Conservation (phyloP, 2,329 filamentous ascomycete genomes). For the Sarocladiaceae sp. region DNA sequence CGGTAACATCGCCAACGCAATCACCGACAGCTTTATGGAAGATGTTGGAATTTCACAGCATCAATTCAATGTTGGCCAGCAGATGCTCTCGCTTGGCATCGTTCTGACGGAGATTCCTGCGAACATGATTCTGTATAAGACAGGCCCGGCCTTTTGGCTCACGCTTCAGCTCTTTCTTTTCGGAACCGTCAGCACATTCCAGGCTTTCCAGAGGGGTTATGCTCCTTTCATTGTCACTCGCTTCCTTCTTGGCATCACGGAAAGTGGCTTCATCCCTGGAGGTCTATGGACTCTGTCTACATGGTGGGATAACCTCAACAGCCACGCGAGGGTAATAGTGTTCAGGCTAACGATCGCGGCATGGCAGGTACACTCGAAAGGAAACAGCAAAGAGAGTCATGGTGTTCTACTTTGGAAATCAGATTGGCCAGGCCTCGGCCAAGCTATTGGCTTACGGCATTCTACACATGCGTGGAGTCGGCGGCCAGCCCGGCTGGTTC, state of each 20-base stretch:
- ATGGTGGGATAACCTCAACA: conserved; percentile 28
- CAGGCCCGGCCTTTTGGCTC: conserved; percentile 41
- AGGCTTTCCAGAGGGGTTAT: conserved; percentile 43
- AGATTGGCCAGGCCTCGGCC: conserved; percentile 35
- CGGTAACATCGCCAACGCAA: conserved; percentile 33
- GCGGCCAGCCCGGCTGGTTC: conserved; percentile 46
- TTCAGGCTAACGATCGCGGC: no score
- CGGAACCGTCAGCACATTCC: conserved; percentile 47
- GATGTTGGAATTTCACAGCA: conserved; percentile 41
- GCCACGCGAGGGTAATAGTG: no score
- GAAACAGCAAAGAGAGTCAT: conserved; percentile 47
- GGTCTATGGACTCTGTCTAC: conserved; percentile 43
- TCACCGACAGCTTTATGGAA: conserved; percentile 37
- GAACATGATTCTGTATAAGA: conserved; percentile 17
- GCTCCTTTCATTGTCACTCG: conserved; percentile 41
- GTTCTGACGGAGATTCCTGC: conserved; percentile 36
- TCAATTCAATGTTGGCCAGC: conserved; percentile 40
- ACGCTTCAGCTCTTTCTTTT: conserved; percentile 47
- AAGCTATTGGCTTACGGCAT: conserved; percentile 38
- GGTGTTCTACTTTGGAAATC: conserved; percentile 51
- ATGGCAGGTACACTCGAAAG: conserved; percentile 37
- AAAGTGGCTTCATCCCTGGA: conserved; percentile 51
- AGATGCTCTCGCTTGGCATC: conserved; percentile 41
- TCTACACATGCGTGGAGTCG: conserved; percentile 42
- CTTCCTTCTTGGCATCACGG: conserved; percentile 45